Conservation (phyloP, 2,329 filamentous ascomycete species). For the Scleromitrula shiraiana region DNA sequence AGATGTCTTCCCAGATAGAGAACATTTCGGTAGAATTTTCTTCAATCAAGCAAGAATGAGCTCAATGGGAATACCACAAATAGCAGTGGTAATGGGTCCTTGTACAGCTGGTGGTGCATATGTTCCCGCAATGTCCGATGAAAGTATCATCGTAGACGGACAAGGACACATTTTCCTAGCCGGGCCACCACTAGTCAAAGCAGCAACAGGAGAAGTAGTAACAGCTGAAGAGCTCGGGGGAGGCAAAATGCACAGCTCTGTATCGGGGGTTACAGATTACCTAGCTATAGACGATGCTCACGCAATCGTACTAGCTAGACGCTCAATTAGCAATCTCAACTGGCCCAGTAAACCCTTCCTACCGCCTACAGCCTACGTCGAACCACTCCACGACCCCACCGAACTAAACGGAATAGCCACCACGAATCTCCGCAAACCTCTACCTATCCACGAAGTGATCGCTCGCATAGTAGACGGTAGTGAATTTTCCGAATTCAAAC, state of each 20-base stretch:
- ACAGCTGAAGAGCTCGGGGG: conserved; percentile 86
- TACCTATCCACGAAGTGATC: conserved; percentile 85
- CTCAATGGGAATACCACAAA: conserved; percentile 78
- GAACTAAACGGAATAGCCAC: conserved; percentile 86
- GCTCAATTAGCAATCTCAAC: conserved; percentile 83
- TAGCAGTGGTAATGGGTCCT: conserved; percentile 93
- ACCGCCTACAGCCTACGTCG: conserved; percentile 46
- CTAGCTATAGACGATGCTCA: conserved; percentile 91
- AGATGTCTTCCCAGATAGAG: conserved; percentile 88
- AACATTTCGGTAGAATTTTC: conserved; percentile 94
- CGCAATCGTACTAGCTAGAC: conserved; percentile 74
- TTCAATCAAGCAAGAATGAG: conserved; percentile 97
- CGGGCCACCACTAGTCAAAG: conserved; percentile 89
- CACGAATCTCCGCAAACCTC: conserved; percentile 77
- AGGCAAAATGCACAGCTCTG: conserved; percentile 78
- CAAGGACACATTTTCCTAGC: conserved; percentile 98
- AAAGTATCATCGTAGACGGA: conserved; percentile 90
- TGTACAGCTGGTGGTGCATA: conserved; percentile 96
- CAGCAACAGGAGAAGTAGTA: conserved; percentile 88
- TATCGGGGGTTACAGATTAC: conserved; percentile 92
- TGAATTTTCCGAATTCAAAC: conserved; percentile 90
- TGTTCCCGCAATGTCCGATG: conserved; percentile 94
- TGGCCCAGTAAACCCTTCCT: conserved; percentile 53
- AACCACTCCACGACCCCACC: conserved; percentile 70
- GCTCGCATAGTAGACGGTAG: conserved; percentile 87